Evolutionary conservation across 2,329 filamentous ascomycete genomes (phyloP).

Genomic region (Didymella arachidicola): DNA sequence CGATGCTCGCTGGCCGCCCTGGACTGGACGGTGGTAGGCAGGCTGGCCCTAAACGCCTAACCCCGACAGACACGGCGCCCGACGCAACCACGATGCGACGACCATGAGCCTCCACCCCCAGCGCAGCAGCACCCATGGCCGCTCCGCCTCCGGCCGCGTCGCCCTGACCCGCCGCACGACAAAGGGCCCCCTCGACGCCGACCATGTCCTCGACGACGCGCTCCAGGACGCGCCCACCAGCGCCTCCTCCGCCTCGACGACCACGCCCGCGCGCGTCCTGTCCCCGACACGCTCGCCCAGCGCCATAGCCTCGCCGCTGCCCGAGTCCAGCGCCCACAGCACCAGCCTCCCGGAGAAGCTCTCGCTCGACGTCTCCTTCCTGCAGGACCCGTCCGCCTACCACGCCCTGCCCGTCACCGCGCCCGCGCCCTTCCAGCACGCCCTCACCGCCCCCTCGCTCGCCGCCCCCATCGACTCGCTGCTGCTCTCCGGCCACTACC

Average conservation of each 20-base stretch:
- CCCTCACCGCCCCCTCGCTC: conserved; percentile 66
- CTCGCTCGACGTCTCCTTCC: conserved; percentile 57
- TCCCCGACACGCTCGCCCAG: conserved; percentile 24
- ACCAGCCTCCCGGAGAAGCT: neutral
- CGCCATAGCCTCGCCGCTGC: neutral
- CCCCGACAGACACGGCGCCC: neutral
- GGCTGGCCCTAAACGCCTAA: too few relatives aligned
- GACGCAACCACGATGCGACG: neutral
- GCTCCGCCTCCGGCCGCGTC: conserved; percentile 52
- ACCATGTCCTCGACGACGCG: conserved; percentile 48
- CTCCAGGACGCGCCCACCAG: conserved; percentile 5
- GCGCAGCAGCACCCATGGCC: conserved; percentile 39
- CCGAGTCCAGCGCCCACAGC: neutral
- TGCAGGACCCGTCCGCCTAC: conserved; percentile 82
- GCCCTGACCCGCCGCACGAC: conserved; percentile 73
- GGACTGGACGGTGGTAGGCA: too few relatives aligned
- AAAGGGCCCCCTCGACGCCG: conserved; percentile 72
- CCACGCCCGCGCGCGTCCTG: conserved; percentile 7
- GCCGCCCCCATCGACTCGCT: conserved; percentile 71
- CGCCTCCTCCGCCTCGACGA: neutral
- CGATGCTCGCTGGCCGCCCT: neutral
- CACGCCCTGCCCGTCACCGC: conserved; percentile 75
- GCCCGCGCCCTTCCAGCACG: conserved; percentile 72
- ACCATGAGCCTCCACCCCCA: conserved; percentile 25
- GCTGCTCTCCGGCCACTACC: conserved; percentile 77